Base-by-base conservation (phyloP, 495 filamentous ascomycete genomes). In the Talaromyces thailandensis region DNA sequence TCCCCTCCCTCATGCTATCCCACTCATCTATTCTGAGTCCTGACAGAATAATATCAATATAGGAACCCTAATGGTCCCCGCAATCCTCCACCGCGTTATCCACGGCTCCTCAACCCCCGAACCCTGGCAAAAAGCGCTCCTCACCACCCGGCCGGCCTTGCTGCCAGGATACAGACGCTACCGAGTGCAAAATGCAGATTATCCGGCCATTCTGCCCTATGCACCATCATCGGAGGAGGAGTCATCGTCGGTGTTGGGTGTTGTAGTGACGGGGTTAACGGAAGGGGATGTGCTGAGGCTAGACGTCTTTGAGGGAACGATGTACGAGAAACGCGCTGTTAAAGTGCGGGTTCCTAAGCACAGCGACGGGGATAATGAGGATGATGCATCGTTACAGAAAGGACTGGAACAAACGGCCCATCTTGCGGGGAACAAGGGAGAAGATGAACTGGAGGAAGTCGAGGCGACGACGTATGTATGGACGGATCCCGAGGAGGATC, bases 61-160 rank as follows among this genome's bases (percentile, higher is more conserved):
- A 81, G 70, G 75, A 63, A 79, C 78, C 25, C 69, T 91, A 73
- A 96, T 96, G 90, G 87, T 86, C 3, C 84, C 88, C 8, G 82
- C 86, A 66, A 86, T 96, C 55, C 89, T 96, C 64, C 85, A 88
- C 75, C 86, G 88, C 18, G 92, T 96, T 29, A 87, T 89, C 75
- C 89, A 93, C 76, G 82, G 88, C 72, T 77, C 65, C 48, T 68
- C 71, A 55, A 72, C 64, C 29, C 86, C 75, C 18, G 78, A 77
- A 60, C 68, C 75, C 32, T 80, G 75, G 74, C 79, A 76, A 69
- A 81, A 76, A 48, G 71, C 77, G 24, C 76, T 82, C 16, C 79
- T 94, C 62, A 79, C 68, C 4, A 85, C 91, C 73, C 76, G 80
- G 4, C 90, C 91, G 0, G 93, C 94, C 18, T 74, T 96, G 0